Evolutionary conservation across 495 filamentous ascomycete species (phyloP).

Genomic region (Pseudomonodictys pantanalensis): DNA sequence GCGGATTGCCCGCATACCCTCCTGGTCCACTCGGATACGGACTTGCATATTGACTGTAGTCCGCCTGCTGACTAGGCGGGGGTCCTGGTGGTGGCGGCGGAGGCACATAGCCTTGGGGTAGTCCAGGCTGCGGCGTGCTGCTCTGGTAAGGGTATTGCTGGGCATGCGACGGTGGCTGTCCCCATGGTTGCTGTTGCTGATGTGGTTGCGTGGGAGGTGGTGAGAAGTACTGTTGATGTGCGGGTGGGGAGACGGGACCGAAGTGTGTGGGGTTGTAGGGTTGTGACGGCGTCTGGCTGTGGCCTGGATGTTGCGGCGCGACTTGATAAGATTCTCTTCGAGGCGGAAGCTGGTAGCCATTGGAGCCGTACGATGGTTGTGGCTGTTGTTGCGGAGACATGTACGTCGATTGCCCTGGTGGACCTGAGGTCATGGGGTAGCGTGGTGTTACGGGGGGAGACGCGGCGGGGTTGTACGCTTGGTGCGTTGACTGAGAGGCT

Average conservation of each 20-base stretch:
- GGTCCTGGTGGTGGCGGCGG: slow-evolving; percentile 80
- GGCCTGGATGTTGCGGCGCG: slow-evolving; percentile 36
- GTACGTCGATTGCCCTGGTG: slow-evolving; percentile 25
- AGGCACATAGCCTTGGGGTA: slow-evolving; percentile 83
- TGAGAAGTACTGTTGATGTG: slow-evolving; percentile 40
- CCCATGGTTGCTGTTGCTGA: slow-evolving; percentile 17
- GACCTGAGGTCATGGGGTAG: slow-evolving; percentile 31
- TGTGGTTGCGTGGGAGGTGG: slow-evolving; percentile 24
- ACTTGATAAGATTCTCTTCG: slow-evolving; percentile 35
- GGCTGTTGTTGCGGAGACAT: slow-evolving; percentile 24
- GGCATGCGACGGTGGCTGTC: slow-evolving; percentile 11
- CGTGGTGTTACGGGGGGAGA: slow-evolving; percentile 39
- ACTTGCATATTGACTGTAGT: slow-evolving; percentile 47
- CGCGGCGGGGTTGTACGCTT: slow-evolving; percentile 37
- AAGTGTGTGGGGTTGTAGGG: slow-evolving; percentile 46
- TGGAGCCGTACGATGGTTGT: slow-evolving; percentile 16
- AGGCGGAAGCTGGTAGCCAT: slow-evolving; percentile 39
- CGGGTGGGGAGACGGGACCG: slow-evolving; percentile 40
- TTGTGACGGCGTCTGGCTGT: slow-evolving; percentile 42
- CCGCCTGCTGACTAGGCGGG: slow-evolving; percentile 66
- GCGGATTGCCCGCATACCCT: slow-evolving; percentile 55
- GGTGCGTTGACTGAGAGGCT: slow-evolving; percentile 32
- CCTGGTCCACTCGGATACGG: slow-evolving; percentile 58
- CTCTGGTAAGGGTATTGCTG: slow-evolving; percentile 17
- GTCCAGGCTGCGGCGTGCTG: slow-evolving; percentile 28